Percentiles rank a stretch among this genome's conserved stretches.
These are phyloP conservation scores for Colletotrichum australisinense DNA, from an alignment of 2,329 filamentous ascomycete genomes.

Conservation along the genomic window DNA sequence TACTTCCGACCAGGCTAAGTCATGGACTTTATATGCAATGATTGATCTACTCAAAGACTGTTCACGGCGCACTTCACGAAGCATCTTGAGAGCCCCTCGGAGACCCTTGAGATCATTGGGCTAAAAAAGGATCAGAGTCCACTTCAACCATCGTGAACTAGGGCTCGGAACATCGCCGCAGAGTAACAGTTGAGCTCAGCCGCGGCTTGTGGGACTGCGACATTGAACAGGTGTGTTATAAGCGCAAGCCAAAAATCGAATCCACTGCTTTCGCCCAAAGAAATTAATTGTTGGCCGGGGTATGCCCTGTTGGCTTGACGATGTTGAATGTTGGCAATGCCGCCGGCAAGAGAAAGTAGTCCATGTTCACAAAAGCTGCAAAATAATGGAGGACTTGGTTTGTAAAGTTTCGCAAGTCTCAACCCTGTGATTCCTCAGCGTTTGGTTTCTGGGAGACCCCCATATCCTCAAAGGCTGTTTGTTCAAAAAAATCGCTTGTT, in stretches of 20 bases:
- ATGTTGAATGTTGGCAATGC: neutral
- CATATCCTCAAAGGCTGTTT: too few species aligned
- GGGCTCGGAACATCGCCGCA: neutral
- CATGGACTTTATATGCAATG: neutral
- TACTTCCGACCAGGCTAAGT: neutral
- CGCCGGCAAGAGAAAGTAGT: neutral
- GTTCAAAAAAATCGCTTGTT: too few species aligned
- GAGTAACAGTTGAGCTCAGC: neutral
- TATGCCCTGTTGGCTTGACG: too few species aligned
- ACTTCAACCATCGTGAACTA: neutral
- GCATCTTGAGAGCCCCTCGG: neutral
- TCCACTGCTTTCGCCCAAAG: neutral
- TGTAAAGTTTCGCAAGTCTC: too few species aligned
- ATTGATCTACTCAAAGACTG: neutral
- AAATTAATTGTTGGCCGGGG: neutral
- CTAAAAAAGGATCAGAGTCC: conserved; percentile 7
- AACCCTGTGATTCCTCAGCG: too few species aligned
- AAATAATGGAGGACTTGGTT: neutral
- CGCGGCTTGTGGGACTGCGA: neutral
- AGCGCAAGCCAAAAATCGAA: neutral
- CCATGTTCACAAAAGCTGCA: neutral
- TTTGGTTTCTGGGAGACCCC: too few species aligned
- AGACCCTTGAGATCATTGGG: neutral
- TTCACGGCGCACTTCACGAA: neutral
- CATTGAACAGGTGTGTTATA: neutral